phyloP scores from a whole-genome alignment of 1,139 yeast species.

The Taphrina populina region DNA sequence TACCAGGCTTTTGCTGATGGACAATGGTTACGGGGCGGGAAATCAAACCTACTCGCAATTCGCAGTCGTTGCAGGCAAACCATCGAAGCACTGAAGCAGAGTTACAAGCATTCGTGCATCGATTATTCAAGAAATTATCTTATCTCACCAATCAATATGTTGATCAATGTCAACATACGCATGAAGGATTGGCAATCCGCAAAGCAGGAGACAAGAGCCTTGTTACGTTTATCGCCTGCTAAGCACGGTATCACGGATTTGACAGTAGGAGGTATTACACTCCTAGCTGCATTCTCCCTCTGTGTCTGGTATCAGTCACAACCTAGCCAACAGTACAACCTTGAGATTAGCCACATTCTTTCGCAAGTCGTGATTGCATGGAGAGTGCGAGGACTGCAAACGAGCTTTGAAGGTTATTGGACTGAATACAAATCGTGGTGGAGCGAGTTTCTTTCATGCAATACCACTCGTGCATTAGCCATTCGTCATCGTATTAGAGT shows the following conservation, averaged over 20 bases:
- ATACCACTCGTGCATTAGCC: not conserved
- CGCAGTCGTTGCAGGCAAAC: no score
- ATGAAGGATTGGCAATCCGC: slow-evolving; percentile 9
- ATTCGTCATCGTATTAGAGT: not conserved
- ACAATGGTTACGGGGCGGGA: no score
- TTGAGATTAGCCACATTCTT: slow-evolving; percentile 1
- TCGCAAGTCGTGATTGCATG: slow-evolving; percentile 6
- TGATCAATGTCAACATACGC: not conserved
- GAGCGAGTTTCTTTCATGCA: slow-evolving; percentile 7
- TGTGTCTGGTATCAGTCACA: not conserved
- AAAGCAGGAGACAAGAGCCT: not conserved
- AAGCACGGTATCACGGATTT: slow-evolving; percentile 13
- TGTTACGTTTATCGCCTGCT: slow-evolving; percentile 1
- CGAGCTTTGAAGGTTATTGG: slow-evolving; percentile 18
- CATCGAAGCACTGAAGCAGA: slow-evolving; percentile 1
- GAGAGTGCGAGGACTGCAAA: slow-evolving; percentile 4
- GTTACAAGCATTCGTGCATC: not conserved
- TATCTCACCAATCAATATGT: slow-evolving; percentile 11
- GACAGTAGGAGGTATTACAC: not conserved
- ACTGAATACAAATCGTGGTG: slow-evolving; percentile 10
- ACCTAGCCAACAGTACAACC: not conserved
- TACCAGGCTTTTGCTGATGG: not conserved
- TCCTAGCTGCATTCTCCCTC: slow-evolving; percentile 2
- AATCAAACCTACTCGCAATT: no score
- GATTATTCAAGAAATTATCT: not conserved